Conservation (phyloP, 306 rosid genomes). For the cucumber (Cucumis sativus) region Cucumber_9930_V3 NC_026657.2:39555501-39556000, state of each 20-base stretch:
- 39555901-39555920: neutral
- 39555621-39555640: neutral
- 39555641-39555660: neutral
- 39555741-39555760: slow-evolving; percentile 84
- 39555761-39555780: slow-evolving; percentile 69
- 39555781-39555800: slow-evolving; percentile 67
- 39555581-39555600: neutral
- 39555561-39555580: neutral
- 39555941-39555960: neutral
- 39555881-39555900: neutral
- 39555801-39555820: slow-evolving; percentile 84
- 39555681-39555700: neutral
- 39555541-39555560: neutral
- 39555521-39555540: neutral
- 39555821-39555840: slow-evolving; percentile 79
- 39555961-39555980: neutral
- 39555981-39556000: no score
- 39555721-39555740: slow-evolving; percentile 91
- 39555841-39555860: slow-evolving; percentile 95
- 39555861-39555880: slow-evolving; percentile 61
- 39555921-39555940: neutral
- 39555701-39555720: slow-evolving; percentile 69
- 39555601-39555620: neutral
- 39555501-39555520: neutral
- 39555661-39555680: neutral